These are phyloP conservation scores for Reutealis trisperma DNA, from an alignment of 345 rosid species.

Conservation along the genomic window DNA sequence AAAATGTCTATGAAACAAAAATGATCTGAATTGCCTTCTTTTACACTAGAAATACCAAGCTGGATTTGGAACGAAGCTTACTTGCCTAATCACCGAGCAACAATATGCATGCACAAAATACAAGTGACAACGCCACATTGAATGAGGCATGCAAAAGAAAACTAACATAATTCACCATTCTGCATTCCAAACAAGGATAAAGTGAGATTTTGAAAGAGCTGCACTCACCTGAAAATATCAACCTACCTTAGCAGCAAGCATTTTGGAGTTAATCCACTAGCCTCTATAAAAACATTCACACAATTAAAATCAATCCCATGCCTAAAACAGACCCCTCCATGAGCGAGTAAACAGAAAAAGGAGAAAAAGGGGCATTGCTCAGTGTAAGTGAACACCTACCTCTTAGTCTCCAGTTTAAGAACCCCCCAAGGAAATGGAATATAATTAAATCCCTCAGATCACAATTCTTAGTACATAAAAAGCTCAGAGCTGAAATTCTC, in stretches of 20 bases:
- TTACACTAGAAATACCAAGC: not conserved
- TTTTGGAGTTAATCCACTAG: conserved; percentile 69
- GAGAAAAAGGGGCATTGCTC: conserved; percentile 57
- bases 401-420: conserved; percentile 69
- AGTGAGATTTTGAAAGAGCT: conserved; percentile 30
- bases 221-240: conserved; percentile 79
- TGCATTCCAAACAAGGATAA: conserved; percentile 17
- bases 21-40: not conserved
- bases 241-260: conserved; percentile 77
- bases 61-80: not conserved
- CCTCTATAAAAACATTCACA: conserved; percentile 70
- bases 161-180: not conserved
- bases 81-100: not conserved
- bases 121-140: not conserved
- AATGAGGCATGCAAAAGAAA: not conserved
- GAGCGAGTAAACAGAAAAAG: conserved; percentile 27
- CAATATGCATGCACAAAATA: conserved; percentile 8
- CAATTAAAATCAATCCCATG: conserved; percentile 52
- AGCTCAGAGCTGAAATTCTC: conserved; percentile 38
- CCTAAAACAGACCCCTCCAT: conserved; percentile 41
- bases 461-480: conserved; percentile 65
- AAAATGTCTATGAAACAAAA: not conserved
- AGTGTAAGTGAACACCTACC: conserved; percentile 66
- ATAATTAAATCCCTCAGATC: conserved; percentile 48
- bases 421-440: conserved; percentile 49